Evolutionary conservation across 1,284 basidiomycete species (phyloP), one percentile per base, ranked within the genome.

Genomic region (Exobasidium cylindrosporum): DNA sequence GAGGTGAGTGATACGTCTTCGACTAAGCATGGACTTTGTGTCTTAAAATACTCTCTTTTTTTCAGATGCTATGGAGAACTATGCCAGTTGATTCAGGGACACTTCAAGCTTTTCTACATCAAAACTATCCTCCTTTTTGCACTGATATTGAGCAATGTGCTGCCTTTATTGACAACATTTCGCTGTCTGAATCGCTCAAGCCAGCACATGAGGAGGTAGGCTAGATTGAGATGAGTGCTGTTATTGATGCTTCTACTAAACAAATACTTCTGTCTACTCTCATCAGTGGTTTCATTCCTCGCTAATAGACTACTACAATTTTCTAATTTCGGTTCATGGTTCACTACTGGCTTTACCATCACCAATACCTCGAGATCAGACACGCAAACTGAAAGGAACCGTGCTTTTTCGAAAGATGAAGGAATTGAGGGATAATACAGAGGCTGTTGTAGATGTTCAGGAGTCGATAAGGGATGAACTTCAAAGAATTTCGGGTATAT

Each of bases 11-110:
- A n/a, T n/a, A n/a, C n/a, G n/a, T n/a, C n/a, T n/a, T n/a, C n/a
- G n/a, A n/a, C n/a, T n/a, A n/a, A n/a, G n/a, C n/a, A n/a, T n/a
- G n/a, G n/a, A n/a, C n/a, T n/a, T n/a, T n/a, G n/a, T n/a, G n/a
- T n/a, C n/a, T n/a, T n/a, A n/a, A n/a, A n/a, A n/a, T n/a, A n/a
- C n/a, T n/a, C n/a, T n/a, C n/a, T n/a, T n/a, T n/a, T n/a, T n/a
- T n/a, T n/a, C n/a, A n/a, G 45, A 62, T 46, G 17, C 81, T 96
- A 2, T 91, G 91, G 73, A 86, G 89, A 0, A 89, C 93, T 66
- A 89, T 92, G 0, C 92, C 94, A 0, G 88, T 98, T 49, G 94
- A 97, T 78, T 86, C 91, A 0, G 90, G 90, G 0, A 83, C 96
- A 1, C 89, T 95, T 65, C 88, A 88, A 5, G 82, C 95, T 3